Percentiles rank a stretch among this genome's conserved stretches.
Evolutionary conservation across 2,329 filamentous ascomycete species (phyloP).

Genomic region (Fusarium luffae): DNA sequence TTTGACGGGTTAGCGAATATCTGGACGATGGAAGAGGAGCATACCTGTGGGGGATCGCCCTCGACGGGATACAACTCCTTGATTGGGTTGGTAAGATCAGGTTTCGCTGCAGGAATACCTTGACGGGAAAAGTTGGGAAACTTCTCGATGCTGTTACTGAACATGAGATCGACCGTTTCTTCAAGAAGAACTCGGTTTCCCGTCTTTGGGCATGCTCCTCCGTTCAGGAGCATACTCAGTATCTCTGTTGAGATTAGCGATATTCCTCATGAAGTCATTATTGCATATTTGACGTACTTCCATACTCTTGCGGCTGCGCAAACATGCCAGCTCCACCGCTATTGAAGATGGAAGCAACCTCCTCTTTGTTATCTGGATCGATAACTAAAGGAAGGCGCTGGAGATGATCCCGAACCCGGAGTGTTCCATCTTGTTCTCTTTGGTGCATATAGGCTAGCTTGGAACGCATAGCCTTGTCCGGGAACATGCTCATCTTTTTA

Average conservation of each 20-base stretch:
- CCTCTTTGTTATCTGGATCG: slow-evolving; percentile 51
- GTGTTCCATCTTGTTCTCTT: slow-evolving; percentile 57
- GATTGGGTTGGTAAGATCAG: slow-evolving; percentile 58
- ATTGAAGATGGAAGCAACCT: slow-evolving; percentile 61
- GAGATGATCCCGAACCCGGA: slow-evolving; percentile 61
- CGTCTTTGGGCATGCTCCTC: slow-evolving; percentile 69
- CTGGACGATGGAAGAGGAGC: too few relatives aligned
- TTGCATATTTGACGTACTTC: slow-evolving; percentile 54
- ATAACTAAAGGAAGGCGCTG: slow-evolving; percentile 58
- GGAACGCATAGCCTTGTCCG: slow-evolving; percentile 62
- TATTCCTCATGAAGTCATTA: background rate
- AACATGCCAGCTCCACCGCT: slow-evolving; percentile 72
- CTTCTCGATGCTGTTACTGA: slow-evolving; percentile 69
- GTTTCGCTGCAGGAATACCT: slow-evolving; percentile 59
- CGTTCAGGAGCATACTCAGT: slow-evolving; percentile 70
- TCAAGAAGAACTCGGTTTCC: slow-evolving; percentile 64
- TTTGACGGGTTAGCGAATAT: background rate
- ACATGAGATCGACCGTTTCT: slow-evolving; percentile 72
- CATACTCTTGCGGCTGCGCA: slow-evolving; percentile 69
- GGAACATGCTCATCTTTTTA: slow-evolving; percentile 67
- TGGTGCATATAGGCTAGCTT: slow-evolving; percentile 68
- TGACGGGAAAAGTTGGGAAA: slow-evolving; percentile 64
- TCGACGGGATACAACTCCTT: slow-evolving; percentile 62
- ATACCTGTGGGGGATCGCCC: slow-evolving; percentile 60
- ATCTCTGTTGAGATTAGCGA: slow-evolving; percentile 57